These are phyloP conservation scores for Nyssa sinensis DNA, from an alignment of 148 eudicot genomes.

Conservation along the genomic window DNA sequence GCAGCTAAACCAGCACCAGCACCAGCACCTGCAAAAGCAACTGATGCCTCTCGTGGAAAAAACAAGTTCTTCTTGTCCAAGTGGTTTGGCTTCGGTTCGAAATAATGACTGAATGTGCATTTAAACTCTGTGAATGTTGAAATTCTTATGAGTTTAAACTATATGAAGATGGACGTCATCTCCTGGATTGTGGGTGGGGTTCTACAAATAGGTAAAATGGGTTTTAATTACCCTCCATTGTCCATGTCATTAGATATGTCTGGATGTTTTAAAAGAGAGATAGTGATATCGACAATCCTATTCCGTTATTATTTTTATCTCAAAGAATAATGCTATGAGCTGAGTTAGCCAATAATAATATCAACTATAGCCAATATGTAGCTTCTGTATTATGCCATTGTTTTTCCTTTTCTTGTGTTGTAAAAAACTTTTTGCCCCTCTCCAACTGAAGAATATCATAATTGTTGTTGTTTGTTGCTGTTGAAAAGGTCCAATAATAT, in stretches of 20 bases:
- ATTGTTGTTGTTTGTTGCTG: too few species aligned
- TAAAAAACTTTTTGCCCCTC: too few species aligned
- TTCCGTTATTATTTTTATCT: conserved; percentile 11
- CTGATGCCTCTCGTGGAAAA: conserved; percentile 26
- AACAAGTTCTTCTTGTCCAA: conserved; percentile 41
- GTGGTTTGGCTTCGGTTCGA: conserved; percentile 48
- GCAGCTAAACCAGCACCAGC: conserved; percentile 17
- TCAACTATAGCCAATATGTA: background rate
- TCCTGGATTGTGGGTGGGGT: too few species aligned
- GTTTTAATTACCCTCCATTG: too few species aligned
- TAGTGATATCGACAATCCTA: background rate
- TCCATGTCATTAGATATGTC: too few species aligned
- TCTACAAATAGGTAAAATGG: too few species aligned
- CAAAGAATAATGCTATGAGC: conserved; percentile 3
- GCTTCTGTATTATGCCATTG: background rate
- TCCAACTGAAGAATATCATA: background rate
- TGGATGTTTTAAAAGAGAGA: background rate
- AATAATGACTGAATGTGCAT: conserved; percentile 1
- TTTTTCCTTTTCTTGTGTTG: background rate
- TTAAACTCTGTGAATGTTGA: background rate
- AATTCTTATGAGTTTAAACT: background rate
- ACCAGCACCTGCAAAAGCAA: conserved; percentile 20
- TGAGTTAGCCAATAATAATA: background rate
- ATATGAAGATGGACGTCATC: conserved; percentile 1
- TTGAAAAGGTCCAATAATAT: too few species aligned